Evolutionary conservation across 495 filamentous ascomycete species (phyloP).

Genomic region (Aspergillus cristatus): DNA sequence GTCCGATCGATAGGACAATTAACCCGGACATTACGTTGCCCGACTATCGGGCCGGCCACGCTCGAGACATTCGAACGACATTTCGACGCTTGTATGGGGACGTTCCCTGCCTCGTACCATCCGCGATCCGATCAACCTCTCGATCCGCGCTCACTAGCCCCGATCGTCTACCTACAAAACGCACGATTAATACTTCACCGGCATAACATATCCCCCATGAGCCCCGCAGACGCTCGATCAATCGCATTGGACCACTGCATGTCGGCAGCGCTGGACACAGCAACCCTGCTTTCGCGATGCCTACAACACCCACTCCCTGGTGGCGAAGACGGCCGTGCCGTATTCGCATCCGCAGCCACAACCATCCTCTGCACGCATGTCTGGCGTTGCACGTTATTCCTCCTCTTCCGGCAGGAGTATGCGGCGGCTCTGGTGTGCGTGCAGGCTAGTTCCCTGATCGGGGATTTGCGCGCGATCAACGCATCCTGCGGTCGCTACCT

Average conservation of each 20-base stretch:
- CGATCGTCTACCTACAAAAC: slow-evolving; percentile 71
- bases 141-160: slow-evolving; percentile 62
- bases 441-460: slow-evolving; percentile 58
- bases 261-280: slow-evolving; percentile 65
- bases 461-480: slow-evolving; percentile 60
- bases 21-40: slow-evolving; percentile 58
- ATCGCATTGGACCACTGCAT: slow-evolving; percentile 73
- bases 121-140: slow-evolving; percentile 52
- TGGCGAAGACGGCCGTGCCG: slow-evolving; percentile 35
- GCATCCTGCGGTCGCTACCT: slow-evolving; percentile 73
- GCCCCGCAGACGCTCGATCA: slow-evolving; percentile 50
- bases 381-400: slow-evolving; percentile 79
- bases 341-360: slow-evolving; percentile 46
- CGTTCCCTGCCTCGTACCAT: slow-evolving; percentile 67
- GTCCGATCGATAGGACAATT: slow-evolving; percentile 74
- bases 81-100: slow-evolving; percentile 62
- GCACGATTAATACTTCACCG: slow-evolving; percentile 80
- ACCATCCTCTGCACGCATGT: slow-evolving; percentile 74
- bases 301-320: slow-evolving; percentile 30
- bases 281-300: slow-evolving; percentile 58
- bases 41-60: slow-evolving; percentile 56
- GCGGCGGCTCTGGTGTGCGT: slow-evolving; percentile 63
- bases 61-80: slow-evolving; percentile 75
- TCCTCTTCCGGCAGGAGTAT: slow-evolving; percentile 66
- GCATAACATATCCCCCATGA: slow-evolving; percentile 76